These are phyloP conservation scores for Microdochium trichocladiopsis DNA, from an alignment of 2,329 filamentous ascomycete species.

Conservation along the genomic window DNA sequence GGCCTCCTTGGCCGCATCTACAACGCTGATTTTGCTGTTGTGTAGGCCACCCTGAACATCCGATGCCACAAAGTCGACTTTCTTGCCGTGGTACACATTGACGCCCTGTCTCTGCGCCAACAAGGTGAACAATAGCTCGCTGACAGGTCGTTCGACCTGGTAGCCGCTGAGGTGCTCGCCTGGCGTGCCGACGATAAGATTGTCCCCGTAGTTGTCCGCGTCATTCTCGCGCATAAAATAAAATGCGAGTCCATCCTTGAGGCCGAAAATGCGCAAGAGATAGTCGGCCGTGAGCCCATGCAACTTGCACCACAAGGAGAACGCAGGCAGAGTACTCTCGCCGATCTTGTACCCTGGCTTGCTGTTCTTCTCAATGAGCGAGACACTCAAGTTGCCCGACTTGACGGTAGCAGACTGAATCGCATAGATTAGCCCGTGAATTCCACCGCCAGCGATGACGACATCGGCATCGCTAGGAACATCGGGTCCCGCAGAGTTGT, in stretches of 20 bases:
- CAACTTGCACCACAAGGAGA: slow-evolving; percentile 11
- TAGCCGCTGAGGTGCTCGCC: slow-evolving; percentile 8
- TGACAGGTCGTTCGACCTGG: slow-evolving; percentile 16
- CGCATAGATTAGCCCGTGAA: slow-evolving; percentile 14
- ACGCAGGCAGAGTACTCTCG: slow-evolving; percentile 14
- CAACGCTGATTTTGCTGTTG: background rate
- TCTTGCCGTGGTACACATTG: slow-evolving; percentile 13
- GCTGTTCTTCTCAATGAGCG: slow-evolving; percentile 12
- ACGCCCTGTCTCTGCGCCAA: slow-evolving; percentile 15
- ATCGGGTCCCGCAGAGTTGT: slow-evolving; percentile 5
- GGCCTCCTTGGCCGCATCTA: slow-evolving; percentile 1
- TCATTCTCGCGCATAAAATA: slow-evolving; percentile 12
- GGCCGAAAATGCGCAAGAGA: slow-evolving; percentile 13
- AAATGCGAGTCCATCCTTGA: slow-evolving; percentile 16
- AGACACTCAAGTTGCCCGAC: slow-evolving; percentile 1
- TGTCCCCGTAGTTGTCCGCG: slow-evolving; percentile 5
- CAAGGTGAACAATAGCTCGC: slow-evolving; percentile 16
- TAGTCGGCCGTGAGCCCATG: slow-evolving; percentile 7
- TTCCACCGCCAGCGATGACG: slow-evolving; percentile 13
- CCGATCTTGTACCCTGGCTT: slow-evolving; percentile 16
- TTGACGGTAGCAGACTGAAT: slow-evolving; percentile 11
- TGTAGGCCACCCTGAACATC: slow-evolving; percentile 1
- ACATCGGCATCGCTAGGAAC: slow-evolving; percentile 11
- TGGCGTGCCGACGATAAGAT: slow-evolving; percentile 9
- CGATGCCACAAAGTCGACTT: slow-evolving; percentile 2